Conservation (phyloP, 768 basidiomycete species). For the Collybia mongolica region DNA sequence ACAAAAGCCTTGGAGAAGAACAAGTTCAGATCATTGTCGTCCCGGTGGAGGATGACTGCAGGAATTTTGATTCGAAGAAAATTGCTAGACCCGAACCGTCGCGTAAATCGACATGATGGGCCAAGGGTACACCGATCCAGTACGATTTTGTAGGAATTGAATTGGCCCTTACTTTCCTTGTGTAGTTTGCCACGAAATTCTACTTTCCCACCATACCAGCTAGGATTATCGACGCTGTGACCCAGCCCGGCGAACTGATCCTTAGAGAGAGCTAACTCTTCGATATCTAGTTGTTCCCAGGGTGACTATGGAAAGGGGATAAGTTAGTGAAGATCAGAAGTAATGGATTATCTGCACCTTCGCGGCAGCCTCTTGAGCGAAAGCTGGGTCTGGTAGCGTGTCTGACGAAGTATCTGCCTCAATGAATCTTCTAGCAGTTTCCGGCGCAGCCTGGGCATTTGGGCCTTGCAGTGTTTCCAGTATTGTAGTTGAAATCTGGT, state of each 20-base stretch:
- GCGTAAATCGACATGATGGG: constrained; percentile 53
- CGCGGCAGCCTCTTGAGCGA: constrained; percentile 34
- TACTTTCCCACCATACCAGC: constrained; percentile 64
- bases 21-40: constrained; percentile 27
- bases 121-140: constrained; percentile 52
- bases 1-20: constrained; percentile 53
- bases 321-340: not conserved
- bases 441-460: constrained; percentile 30
- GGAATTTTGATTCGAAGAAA: constrained; percentile 52
- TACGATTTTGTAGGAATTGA: constrained; percentile 31
- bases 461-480: constrained; percentile 26
- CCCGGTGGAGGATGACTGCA: constrained; percentile 26
- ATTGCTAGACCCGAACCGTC: constrained; percentile 63
- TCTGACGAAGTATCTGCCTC: constrained; percentile 1
- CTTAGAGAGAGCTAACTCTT: constrained; percentile 37
- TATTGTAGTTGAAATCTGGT: constrained; percentile 22
- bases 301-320: constrained; percentile 40
- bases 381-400: constrained; percentile 18
- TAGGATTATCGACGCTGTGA: constrained; percentile 29
- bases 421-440: constrained; percentile 14
- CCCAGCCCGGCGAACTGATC: constrained; percentile 41
- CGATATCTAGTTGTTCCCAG: constrained; percentile 62
- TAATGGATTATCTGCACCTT: constrained; percentile 19
- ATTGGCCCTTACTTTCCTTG: not conserved
- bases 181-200: constrained; percentile 46